Conservation (phyloP, 2,329 filamentous ascomycete genomes). For the Penicillium nordicum region DNA sequence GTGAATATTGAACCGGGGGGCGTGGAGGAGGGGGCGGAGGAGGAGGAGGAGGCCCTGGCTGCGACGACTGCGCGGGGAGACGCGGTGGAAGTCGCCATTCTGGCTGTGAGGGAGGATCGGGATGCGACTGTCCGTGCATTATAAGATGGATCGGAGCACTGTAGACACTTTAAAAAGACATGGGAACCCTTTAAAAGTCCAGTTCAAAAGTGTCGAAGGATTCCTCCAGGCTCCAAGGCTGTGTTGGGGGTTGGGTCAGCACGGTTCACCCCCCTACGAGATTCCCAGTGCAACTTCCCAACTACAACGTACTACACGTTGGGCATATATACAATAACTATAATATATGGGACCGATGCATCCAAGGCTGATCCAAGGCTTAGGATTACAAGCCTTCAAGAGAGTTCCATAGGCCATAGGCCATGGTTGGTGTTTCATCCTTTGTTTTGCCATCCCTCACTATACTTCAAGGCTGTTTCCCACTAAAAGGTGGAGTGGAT, state of each 20-base stretch:
- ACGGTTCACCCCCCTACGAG: slow-evolving; percentile 3
- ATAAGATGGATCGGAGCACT: neutral
- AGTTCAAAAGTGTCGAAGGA: neutral
- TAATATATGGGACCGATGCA: neutral
- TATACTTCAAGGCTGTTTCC: neutral
- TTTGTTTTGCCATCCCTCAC: neutral
- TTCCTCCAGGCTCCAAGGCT: neutral
- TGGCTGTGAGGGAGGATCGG: slow-evolving; percentile 32
- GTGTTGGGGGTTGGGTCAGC: slow-evolving; percentile 11
- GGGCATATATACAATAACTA: neutral
- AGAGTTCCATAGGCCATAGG: neutral
- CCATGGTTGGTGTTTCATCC: neutral
- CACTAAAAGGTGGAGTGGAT: neutral
- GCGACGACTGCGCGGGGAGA: slow-evolving; percentile 19
- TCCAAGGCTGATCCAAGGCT: neutral
- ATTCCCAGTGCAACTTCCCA: neutral
- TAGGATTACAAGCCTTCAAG: neutral
- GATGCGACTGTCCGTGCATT: slow-evolving; percentile 37
- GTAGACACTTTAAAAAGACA: neutral
- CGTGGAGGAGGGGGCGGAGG: slow-evolving; percentile 25
- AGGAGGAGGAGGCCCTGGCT: slow-evolving; percentile 23
- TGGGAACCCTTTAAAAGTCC: neutral
- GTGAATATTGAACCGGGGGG: slow-evolving; percentile 31
- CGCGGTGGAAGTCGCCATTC: slow-evolving; percentile 38
- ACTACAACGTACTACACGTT: neutral